Conservation (phyloP, 192 early-diverging fungal genomes). For the Linnemannia elongata region DNA sequence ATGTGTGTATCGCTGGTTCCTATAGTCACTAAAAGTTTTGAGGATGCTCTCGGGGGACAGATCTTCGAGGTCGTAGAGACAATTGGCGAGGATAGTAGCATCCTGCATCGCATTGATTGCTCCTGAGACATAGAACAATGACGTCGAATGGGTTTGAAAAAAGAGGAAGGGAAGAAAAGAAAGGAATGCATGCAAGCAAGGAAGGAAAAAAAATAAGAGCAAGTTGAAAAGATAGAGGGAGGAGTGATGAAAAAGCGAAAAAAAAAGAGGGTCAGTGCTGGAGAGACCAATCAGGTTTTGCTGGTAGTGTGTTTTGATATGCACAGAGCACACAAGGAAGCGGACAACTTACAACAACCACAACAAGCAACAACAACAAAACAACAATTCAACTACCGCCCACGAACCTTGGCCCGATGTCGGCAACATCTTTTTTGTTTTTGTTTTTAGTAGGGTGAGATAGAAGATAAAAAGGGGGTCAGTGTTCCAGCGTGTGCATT, state of each 20-base stretch:
- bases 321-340: too few species aligned
- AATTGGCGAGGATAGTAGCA: conserved; percentile 20
- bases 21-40: conserved; percentile 2
- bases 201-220: neutral
- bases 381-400: too few species aligned
- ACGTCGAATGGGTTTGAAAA: neutral
- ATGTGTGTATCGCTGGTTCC: neutral
- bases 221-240: neutral
- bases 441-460: neutral
- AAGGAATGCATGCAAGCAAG: neutral
- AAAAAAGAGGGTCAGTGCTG: too few species aligned
- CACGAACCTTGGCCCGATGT: neutral
- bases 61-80: conserved; percentile 19
- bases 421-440: neutral
- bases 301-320: too few species aligned
- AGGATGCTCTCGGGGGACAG: neutral
- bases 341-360: too few species aligned
- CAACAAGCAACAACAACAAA: too few species aligned
- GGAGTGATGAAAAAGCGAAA: neutral
- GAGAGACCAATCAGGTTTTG: too few species aligned
- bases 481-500: neutral
- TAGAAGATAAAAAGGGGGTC: neutral
- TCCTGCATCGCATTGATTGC: conserved; percentile 21
- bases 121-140: neutral
- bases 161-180: neutral